phyloP scores from a whole-genome alignment of 345 rosid species.

The Gossypioides kirkii region DNA sequence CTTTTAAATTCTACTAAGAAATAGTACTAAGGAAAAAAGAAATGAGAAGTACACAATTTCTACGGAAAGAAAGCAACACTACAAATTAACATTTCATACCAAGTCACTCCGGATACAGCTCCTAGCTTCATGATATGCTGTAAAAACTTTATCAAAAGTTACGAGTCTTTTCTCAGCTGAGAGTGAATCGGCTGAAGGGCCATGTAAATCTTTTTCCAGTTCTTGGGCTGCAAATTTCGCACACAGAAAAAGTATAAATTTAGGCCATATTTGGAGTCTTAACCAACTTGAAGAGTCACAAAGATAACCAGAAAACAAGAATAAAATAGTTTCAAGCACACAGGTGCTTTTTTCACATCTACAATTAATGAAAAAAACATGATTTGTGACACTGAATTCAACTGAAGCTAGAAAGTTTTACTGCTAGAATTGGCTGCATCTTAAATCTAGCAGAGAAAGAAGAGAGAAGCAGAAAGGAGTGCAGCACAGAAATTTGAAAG shows the following conservation, averaged over 20 bases:
- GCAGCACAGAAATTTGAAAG: neutral
- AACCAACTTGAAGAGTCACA: slow-evolving; percentile 1
- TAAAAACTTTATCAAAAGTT: slow-evolving; percentile 78
- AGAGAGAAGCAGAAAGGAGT: neutral
- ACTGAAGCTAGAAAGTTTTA: slow-evolving; percentile 3
- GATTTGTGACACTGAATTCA: neutral
- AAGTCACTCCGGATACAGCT: slow-evolving; percentile 86
- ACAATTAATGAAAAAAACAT: neutral
- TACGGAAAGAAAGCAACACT: neutral
- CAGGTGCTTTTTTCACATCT: slow-evolving; percentile 12
- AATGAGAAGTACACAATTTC: neutral
- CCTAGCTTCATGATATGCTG: slow-evolving; percentile 93
- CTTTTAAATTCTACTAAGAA: neutral
- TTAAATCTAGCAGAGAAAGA: neutral
- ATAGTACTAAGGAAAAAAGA: neutral
- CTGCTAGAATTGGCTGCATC: neutral
- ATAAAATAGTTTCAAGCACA: neutral
- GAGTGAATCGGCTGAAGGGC: slow-evolving; percentile 60
- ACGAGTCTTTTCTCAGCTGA: slow-evolving; percentile 75
- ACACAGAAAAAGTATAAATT: slow-evolving; percentile 17
- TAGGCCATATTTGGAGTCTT: slow-evolving; percentile 1
- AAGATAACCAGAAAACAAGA: neutral
- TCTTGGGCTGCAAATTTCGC: slow-evolving; percentile 74
- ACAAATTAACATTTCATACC: slow-evolving; percentile 38
- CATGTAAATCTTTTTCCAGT: slow-evolving; percentile 89